Base-by-base conservation (phyloP, 352 stramenopile species). In the Peronospora tabacina region DNA sequence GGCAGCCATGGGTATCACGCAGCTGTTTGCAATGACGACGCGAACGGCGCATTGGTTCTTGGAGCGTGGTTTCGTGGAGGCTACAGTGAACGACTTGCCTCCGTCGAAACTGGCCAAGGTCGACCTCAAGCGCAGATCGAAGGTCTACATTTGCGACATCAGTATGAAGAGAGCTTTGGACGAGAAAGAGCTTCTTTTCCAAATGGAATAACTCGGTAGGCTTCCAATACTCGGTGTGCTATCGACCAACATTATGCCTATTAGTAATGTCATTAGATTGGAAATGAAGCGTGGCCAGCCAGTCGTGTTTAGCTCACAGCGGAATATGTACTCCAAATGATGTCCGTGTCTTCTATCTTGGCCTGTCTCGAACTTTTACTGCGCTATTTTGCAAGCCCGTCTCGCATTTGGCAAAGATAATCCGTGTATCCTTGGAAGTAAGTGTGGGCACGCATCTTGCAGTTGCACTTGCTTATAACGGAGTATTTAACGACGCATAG, bases 21-120 rank as follows among this genome's bases (percentile, higher is more conserved):
- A 94, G 45, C 70, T 98, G 7, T 99, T 99, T 53, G 95, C 98
- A n/a, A 75, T 99, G 33, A 98, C 90, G 20, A 99, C 96, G 19
- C 87, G 95, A 65, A 99, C 96, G 13, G 97, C 97, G 60, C 92
- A 98, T 66, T 99, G 94, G 94, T 99, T 99, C 66, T 68, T 98
- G 46, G 96, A 99, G 72, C 76, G 95, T 28, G 95, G 94, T 16
- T 99, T 98, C 60, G 73, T 87, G 51, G 78, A 95, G 58, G 89
- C 90, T 7, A 62, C 65, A 6, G 82, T 98, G 19, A 72, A 90
- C n/a, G 81, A 90, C 20, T 68, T 96, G n/a, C 87, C 87, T 11
- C 59, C 67, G 26, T 88, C 75, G 11, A 93, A 93, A 67, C 65
- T 70, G 10, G 67, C 61, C 17, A 89, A 82, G 52, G 80, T 93